Evolutionary conservation across 2,329 filamentous ascomycete genomes (phyloP), one percentile per base, ranked within the genome.

Genomic region (Hirsutella minnesotensis): DNA sequence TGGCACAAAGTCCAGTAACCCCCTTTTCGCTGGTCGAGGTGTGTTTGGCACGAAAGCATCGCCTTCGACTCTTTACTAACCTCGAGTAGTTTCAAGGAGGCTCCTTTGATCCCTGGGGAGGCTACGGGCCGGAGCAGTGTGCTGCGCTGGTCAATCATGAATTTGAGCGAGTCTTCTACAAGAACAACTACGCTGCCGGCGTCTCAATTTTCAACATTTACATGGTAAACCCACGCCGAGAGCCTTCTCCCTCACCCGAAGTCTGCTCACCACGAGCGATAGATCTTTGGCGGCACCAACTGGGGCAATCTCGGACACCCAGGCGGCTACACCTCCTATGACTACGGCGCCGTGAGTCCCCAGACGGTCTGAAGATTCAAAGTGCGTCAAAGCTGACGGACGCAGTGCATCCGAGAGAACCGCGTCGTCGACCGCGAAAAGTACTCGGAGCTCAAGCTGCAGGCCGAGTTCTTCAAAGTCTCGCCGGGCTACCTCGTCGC

Each of bases 231-330:
- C 15, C 9, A 3, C 10, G n/a, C 30, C 10, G 29, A 12, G 30
- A 31, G 30, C 29, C 29, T 4, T 12, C 4, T 13, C 9, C 29
- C 9, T 3, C 9, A 3, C 10, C 4, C 42, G 30, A 18, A 29
- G 7, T 48, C 39, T 31, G 27, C 13, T 2, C 15, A 18, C 9
- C 15, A 9, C 9, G 15, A n/a, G 5, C 5, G n/a, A 5, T 29
- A 75, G 73, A 79, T 73, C 1, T 85, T 73, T 49, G 86, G 86
- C 13, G 86, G 85, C 5, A 89, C 85, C 0, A 92, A 90, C 56
- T 90, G 85, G 86, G 85, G 85, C 0, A 89, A 87, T 47, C 60
- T 86, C 4, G 82, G 84, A 0, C 77, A 86, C 49, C 71, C 80
- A 9, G 79, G 77, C 10, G 77, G 72, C 3, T 80, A 80, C 46